phyloP scores from a whole-genome alignment of 2,329 filamentous ascomycete species.

The Pseudogymnoascus sp. region DNA sequence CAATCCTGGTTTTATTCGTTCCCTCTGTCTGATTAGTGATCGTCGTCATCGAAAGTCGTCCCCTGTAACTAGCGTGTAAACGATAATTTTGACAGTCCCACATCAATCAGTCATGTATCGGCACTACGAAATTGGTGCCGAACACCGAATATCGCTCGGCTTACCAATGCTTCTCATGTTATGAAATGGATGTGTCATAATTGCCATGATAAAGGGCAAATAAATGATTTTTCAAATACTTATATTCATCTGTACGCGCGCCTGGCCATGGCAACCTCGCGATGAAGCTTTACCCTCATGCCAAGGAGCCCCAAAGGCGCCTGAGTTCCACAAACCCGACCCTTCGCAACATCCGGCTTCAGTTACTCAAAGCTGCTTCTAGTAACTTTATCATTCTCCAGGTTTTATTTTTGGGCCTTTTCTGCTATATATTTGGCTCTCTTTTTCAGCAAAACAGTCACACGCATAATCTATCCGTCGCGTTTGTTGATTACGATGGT shows the following conservation, averaged over 20 bases:
- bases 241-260: not conserved
- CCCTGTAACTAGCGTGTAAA: not conserved
- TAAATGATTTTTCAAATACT: not conserved
- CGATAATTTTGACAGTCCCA: not conserved
- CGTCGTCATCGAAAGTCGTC: not conserved
- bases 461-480: conserved; percentile 41
- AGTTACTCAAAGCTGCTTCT: conserved; percentile 16
- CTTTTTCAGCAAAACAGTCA: conserved; percentile 22
- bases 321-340: conserved; percentile 13
- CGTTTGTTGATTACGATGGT: conserved; percentile 57
- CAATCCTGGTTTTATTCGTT: too few relatives aligned
- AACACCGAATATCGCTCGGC: not conserved
- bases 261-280: not conserved
- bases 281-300: not conserved
- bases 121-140: not conserved
- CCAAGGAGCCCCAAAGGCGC: conserved; percentile 13
- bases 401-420: conserved; percentile 20
- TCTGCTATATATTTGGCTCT: conserved; percentile 30
- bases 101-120: not conserved
- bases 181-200: not conserved
- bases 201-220: not conserved
- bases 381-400: conserved; percentile 19
- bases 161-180: not conserved
- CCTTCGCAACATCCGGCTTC: conserved; percentile 6
- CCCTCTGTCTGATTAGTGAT: too few relatives aligned